Evolutionary conservation across 106 monocot genomes (phyloP).

Genomic region (Hemerocallis citrina): DNA sequence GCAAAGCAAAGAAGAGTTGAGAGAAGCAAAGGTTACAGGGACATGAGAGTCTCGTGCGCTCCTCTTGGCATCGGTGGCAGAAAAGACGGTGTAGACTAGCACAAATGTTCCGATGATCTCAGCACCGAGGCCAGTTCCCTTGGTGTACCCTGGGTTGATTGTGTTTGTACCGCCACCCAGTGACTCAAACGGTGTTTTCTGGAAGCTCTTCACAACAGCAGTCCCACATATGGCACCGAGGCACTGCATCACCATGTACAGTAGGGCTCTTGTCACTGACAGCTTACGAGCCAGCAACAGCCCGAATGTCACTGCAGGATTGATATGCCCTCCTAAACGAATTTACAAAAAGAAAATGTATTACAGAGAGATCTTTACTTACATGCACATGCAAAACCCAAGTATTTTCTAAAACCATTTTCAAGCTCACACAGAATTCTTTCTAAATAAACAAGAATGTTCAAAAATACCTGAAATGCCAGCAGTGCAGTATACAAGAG

Average conservation of each 20-base stretch:
- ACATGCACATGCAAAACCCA: too few relatives aligned
- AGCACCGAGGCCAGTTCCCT: conserved; percentile 1
- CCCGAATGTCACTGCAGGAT: conserved; percentile 12
- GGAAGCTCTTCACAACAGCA: conserved; percentile 3
- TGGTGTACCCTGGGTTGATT: neutral
- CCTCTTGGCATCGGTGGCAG: conserved; percentile 15
- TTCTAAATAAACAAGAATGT: too few relatives aligned
- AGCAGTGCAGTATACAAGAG: conserved; percentile 71
- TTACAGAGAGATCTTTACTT: too few relatives aligned
- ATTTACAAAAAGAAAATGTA: too few relatives aligned
- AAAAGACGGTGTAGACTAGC: conserved; percentile 8
- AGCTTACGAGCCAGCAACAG: conserved; percentile 10
- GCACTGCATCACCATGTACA: conserved; percentile 14
- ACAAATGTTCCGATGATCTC: conserved; percentile 13
- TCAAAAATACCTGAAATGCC: conserved; percentile 66
- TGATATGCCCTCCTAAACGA: conserved; percentile 13
- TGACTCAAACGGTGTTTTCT: neutral
- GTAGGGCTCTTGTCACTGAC: conserved; percentile 5
- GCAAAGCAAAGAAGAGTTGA: too few relatives aligned
- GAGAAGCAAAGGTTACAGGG: neutral
- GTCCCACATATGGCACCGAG: conserved; percentile 7
- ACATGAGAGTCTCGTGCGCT: conserved; percentile 14
- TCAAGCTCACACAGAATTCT: too few relatives aligned
- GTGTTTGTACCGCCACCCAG: conserved; percentile 4
- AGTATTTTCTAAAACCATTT: too few relatives aligned